These are phyloP conservation scores for Colletotrichum cuscutae DNA, from an alignment of 2,329 filamentous ascomycete species.

Conservation along the genomic window DNA sequence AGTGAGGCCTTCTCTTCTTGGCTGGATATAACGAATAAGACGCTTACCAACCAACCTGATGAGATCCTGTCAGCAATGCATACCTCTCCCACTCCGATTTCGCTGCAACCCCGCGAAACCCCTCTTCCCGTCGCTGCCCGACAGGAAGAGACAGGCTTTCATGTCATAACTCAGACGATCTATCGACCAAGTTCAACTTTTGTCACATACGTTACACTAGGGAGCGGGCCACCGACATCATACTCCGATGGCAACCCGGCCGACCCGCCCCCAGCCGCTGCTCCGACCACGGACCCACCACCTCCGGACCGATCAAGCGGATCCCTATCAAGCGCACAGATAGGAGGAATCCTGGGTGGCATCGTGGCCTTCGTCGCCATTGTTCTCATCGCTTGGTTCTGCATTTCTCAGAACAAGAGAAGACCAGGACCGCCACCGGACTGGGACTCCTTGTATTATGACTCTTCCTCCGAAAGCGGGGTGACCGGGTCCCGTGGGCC, in stretches of 20 bases:
- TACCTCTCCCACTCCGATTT: conserved; percentile 19
- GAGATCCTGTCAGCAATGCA: conserved; percentile 25
- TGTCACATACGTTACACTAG: conserved; percentile 47
- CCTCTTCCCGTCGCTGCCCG: conserved; percentile 16
- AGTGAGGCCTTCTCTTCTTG: neutral
- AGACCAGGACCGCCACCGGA: neutral
- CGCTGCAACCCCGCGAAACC: conserved; percentile 9
- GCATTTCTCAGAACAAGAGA: conserved; percentile 34
- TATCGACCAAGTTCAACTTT: conserved; percentile 48
- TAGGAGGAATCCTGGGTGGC: conserved; percentile 54
- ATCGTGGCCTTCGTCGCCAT: conserved; percentile 50
- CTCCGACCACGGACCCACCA: conserved; percentile 26
- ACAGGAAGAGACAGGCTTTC: conserved; percentile 18
- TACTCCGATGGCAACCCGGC: conserved; percentile 29
- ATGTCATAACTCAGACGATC: conserved; percentile 49
- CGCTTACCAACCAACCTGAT: conserved; percentile 4
- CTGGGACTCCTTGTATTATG: neutral
- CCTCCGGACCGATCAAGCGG: conserved; percentile 22
- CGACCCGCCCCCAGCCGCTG: conserved; percentile 26
- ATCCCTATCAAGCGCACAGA: conserved; percentile 47
- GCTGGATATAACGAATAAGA: neutral
- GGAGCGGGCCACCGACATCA: conserved; percentile 26
- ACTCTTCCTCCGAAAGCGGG: neutral
- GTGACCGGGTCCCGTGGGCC: neutral
- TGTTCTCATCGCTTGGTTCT: conserved; percentile 46